Evolutionary conservation across 495 filamentous ascomycete genomes (phyloP), one percentile per base, ranked within the genome.

Genomic region (Rhypophila decipiens): DNA sequence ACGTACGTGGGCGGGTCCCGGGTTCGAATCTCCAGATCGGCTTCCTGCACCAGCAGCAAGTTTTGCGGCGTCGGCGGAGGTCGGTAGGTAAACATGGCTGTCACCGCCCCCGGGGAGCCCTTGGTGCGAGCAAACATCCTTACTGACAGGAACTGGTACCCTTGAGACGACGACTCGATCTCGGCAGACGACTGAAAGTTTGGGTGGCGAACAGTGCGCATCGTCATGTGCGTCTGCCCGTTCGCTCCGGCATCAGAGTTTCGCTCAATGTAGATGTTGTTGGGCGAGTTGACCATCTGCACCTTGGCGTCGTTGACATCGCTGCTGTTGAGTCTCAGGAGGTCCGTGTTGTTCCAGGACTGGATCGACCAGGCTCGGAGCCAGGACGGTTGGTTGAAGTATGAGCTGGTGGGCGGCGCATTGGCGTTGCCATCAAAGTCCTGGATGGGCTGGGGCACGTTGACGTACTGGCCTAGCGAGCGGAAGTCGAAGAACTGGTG

Each of bases 11-110:
- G 59, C 2, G 80, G 75, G 46, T 82, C 83, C 1, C 68, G 64
- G 2, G 84, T 87, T 11, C 84, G 71, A 58, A 88, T 84, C 60
- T 94, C 88, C 35, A 91, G 75, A 55, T 91, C 88, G 4, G 82
- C 81, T 61, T 91, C 85, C 53, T 85, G 81, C 24, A 82, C 76
- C 12, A 54, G 40, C 15, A 69, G 61, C n/a, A 61, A 46, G 21
- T 58, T 57, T 12, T 44, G 39, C 33, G 56, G 49, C 27, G 59
- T 44, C 24, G 61, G 53, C 15, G 56, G 59, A 11, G 59, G 53
- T 17, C 63, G 60, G 54, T 83, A 83, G 15, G 85, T 87, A 63
- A 88, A 87, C 54, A 86, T 76, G 27, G 84, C 84, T 0, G 80
- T 80, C 38, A 85, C 83, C 4, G 81, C 83, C 31, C 84, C 82